A percentile compares a stretch with the other conserved stretches of the same genome.
phyloP scores from a whole-genome alignment of 208 protist genomes.

The Leishmania braziliensis region DNA sequence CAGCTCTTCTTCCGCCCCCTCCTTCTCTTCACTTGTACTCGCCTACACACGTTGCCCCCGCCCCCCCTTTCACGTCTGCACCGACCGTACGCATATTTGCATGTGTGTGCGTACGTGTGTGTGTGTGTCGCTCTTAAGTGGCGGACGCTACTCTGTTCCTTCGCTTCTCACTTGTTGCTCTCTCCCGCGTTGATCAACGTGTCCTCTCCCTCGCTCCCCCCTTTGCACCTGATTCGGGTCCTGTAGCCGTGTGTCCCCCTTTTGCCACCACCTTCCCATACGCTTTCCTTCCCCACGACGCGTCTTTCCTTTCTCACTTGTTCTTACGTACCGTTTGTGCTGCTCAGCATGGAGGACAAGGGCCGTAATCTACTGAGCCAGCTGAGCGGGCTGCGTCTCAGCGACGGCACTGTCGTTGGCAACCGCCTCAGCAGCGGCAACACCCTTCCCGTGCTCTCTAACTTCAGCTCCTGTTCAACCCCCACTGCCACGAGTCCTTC shows the following conservation, averaged over 20 bases:
- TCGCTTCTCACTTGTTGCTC: neutral
- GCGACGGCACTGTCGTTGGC: slow-evolving; percentile 40
- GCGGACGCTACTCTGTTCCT: neutral
- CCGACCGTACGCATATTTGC: neutral
- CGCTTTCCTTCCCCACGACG: neutral
- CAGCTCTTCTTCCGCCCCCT: too few relatives aligned
- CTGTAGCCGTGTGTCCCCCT: neutral
- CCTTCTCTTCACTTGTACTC: neutral
- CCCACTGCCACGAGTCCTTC: slow-evolving; percentile 17
- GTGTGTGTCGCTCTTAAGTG: neutral
- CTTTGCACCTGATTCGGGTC: neutral
- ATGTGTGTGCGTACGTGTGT: neutral
- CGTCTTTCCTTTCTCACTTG: neutral
- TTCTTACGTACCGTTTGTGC: neutral
- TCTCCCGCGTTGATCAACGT: neutral
- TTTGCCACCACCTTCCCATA: neutral
- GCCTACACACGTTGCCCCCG: neutral
- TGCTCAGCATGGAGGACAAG: slow-evolving; percentile 17
- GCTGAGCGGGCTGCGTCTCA: slow-evolving; percentile 48
- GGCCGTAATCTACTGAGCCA: slow-evolving; percentile 35
- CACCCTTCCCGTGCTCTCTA: slow-evolving; percentile 26
- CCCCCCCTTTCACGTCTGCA: neutral
- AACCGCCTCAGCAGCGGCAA: slow-evolving; percentile 18
- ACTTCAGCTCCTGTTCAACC: slow-evolving; percentile 9
- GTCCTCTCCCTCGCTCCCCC: neutral